These are phyloP conservation scores for Nicotiana otophora DNA, from an alignment of 257 asterid genomes.

Conservation along the genomic window DNA sequence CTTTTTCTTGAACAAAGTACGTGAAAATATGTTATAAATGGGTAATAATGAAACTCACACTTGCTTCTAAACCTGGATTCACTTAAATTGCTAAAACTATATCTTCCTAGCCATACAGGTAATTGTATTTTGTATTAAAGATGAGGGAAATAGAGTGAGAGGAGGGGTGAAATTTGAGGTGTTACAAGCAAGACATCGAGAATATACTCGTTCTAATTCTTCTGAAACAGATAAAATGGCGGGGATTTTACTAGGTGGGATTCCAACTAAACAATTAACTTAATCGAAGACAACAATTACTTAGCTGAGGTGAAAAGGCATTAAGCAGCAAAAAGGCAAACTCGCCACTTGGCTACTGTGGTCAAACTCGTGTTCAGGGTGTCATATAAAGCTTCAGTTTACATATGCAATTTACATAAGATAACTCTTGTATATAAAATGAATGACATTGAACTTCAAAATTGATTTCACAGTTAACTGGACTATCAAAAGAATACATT, in stretches of 20 bases:
- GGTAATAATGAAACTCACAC: not conserved
- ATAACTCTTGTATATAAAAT: not conserved
- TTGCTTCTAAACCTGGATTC: not conserved
- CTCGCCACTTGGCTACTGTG: not conserved
- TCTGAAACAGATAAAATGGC: no score
- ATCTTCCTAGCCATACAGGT: not conserved
- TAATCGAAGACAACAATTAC: no score
- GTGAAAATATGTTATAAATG: not conserved
- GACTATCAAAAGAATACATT: slow-evolving; percentile 36
- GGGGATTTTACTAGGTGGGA: no score
- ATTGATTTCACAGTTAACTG: slow-evolving; percentile 31
- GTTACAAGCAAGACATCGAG: not conserved
- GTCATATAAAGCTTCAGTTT: not conserved
- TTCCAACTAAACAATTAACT: no score
- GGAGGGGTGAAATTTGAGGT: not conserved
- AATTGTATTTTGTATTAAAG: not conserved
- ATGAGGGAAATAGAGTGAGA: no score
- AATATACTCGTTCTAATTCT: no score
- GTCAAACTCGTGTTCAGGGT: not conserved
- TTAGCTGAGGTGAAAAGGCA: no score
- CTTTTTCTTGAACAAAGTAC: not conserved
- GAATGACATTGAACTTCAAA: slow-evolving; percentile 18
- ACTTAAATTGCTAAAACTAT: no score
- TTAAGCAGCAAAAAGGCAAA: not conserved
- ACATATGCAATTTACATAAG: not conserved